These are phyloP conservation scores for Oenanthe sinensis DNA, from an alignment of 129 eudicot genomes.

Conservation along the genomic window DNA sequence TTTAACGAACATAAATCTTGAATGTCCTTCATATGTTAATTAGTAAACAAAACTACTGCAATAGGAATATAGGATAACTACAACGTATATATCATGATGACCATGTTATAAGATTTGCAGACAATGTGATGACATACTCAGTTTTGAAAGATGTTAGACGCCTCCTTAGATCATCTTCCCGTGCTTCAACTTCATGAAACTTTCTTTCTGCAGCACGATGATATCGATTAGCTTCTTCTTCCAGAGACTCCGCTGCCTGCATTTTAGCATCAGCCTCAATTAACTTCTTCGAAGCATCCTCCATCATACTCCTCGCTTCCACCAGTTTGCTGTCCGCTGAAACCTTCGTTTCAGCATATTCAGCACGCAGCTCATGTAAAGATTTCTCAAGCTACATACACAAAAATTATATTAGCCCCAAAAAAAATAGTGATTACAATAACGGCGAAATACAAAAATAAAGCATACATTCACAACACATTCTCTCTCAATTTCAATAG, in stretches of 20 bases:
- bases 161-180: constrained; percentile 93
- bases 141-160: constrained; percentile 52
- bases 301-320: constrained; percentile 68
- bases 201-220: constrained; percentile 82
- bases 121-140: constrained; percentile 50
- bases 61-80: not conserved
- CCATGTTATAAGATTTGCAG: not conserved
- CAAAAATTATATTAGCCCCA: not conserved
- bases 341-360: constrained; percentile 81
- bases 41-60: not conserved
- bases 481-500: constrained; percentile 86
- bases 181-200: constrained; percentile 81
- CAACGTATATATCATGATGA: not conserved
- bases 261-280: constrained; percentile 54
- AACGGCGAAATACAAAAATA: not conserved
- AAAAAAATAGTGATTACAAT: not conserved
- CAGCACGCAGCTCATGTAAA: constrained; percentile 89
- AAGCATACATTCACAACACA: constrained; percentile 70
- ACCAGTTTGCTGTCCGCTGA: constrained; percentile 67
- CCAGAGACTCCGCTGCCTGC: constrained; percentile 67
- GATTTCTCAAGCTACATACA: constrained; percentile 73
- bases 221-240: constrained; percentile 54
- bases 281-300: constrained; percentile 64
- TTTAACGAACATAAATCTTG: not conserved
- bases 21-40: not conserved